phyloP scores from a whole-genome alignment of 768 basidiomycete genomes.

The Tulasnella sp. region DNA sequence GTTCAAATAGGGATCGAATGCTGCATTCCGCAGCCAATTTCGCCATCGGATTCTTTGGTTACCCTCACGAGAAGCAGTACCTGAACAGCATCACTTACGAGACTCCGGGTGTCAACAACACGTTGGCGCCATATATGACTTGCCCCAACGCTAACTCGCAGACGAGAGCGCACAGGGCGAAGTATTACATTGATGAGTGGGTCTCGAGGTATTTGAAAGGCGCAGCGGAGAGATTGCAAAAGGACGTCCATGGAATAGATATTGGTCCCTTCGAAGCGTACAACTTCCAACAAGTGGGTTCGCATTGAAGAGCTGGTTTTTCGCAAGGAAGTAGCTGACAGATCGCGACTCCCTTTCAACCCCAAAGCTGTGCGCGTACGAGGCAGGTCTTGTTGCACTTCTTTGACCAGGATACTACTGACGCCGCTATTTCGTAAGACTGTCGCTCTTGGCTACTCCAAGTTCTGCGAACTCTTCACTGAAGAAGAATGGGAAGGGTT shows the following conservation, averaged over 20 bases:
- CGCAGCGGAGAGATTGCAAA: slow-evolving; percentile 58
- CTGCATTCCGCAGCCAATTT: slow-evolving; percentile 44
- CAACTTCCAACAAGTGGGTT: slow-evolving; percentile 58
- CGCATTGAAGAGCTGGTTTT: not conserved
- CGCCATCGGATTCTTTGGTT: slow-evolving; percentile 44
- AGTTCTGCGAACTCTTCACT: slow-evolving; percentile 87
- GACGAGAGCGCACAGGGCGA: slow-evolving; percentile 54
- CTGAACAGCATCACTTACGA: slow-evolving; percentile 41
- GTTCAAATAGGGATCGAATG: slow-evolving; percentile 58
- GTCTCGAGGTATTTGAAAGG: slow-evolving; percentile 63
- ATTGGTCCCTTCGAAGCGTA: slow-evolving; percentile 67
- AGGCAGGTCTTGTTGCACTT: slow-evolving; percentile 45
- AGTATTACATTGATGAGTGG: slow-evolving; percentile 62
- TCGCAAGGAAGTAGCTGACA: not conserved
- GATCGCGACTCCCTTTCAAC: slow-evolving; percentile 21
- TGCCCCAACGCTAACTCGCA: slow-evolving; percentile 59
- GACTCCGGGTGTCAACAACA: slow-evolving; percentile 58
- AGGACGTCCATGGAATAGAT: slow-evolving; percentile 57
- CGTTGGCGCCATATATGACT: slow-evolving; percentile 80
- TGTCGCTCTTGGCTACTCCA: slow-evolving; percentile 85
- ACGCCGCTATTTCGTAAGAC: slow-evolving; percentile 50
- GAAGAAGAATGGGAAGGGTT: slow-evolving; percentile 92
- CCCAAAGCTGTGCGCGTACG: slow-evolving; percentile 66
- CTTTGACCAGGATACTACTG: not conserved
- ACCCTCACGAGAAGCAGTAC: slow-evolving; percentile 37